Evolutionary conservation across 768 basidiomycete genomes (phyloP).

Genomic region (Imleria badia): DNA sequence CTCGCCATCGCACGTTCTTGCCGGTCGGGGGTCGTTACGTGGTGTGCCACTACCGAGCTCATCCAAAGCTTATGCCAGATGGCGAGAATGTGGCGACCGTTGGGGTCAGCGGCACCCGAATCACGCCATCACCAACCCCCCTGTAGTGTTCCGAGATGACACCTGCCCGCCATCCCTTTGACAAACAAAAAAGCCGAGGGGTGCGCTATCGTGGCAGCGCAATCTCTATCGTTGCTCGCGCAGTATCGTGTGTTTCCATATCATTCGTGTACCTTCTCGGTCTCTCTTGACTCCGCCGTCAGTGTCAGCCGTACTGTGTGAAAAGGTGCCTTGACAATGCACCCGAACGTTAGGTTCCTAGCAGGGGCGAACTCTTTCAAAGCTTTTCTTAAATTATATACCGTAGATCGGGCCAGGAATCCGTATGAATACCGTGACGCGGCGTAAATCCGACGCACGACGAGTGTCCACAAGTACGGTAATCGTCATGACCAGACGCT

Average conservation of each 20-base stretch:
- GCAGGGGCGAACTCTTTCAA: neutral
- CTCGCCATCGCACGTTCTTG: no score
- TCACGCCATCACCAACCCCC: slow-evolving; percentile 10
- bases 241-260: neutral
- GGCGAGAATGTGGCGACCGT: slow-evolving; percentile 13
- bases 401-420: slow-evolving; percentile 24
- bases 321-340: slow-evolving; percentile 9
- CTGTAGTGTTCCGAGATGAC: no score
- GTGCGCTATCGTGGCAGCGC: neutral
- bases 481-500: slow-evolving; percentile 11
- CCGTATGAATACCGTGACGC: neutral
- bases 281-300: neutral
- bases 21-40: slow-evolving; percentile 2
- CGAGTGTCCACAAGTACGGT: slow-evolving; percentile 7
- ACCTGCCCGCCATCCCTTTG: neutral
- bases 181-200: neutral
- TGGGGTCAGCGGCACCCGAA: slow-evolving; percentile 1
- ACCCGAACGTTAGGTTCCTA: neutral
- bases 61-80: slow-evolving; percentile 1
- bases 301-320: slow-evolving; percentile 3
- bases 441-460: slow-evolving; percentile 9
- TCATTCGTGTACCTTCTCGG: slow-evolving; percentile 3
- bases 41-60: neutral
- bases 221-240: no score
- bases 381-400: neutral